phyloP scores from a whole-genome alignment of 257 asterid species.

The Mitragyna speciosa region DNA sequence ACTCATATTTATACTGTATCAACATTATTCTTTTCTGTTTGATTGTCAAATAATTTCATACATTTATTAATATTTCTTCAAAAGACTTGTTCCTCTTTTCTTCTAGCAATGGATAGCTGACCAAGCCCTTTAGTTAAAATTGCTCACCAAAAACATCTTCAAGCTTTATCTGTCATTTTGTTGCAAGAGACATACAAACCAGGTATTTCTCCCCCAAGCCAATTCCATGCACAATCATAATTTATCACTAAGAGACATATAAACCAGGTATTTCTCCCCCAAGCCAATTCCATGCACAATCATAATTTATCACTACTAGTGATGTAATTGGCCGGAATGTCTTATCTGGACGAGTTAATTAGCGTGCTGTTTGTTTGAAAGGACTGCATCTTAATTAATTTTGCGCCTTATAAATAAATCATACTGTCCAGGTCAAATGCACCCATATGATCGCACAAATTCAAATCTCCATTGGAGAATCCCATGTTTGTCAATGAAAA shows the following conservation, averaged over 20 bases:
- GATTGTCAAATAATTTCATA: background rate
- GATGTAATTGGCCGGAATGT: background rate
- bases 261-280: background rate
- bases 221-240: background rate
- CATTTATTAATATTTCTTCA: background rate
- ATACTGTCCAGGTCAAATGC: background rate
- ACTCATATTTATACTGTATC: background rate
- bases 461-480: constrained; percentile 1
- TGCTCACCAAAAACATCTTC: background rate
- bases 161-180: background rate
- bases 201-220: background rate
- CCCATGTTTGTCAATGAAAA: background rate
- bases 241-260: no score
- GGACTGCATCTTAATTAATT: no score
- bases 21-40: background rate
- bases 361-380: no score
- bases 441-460: background rate
- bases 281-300: background rate
- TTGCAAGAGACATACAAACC: background rate
- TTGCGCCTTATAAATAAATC: no score
- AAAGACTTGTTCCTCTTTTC: background rate
- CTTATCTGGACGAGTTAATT: background rate
- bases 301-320: background rate
- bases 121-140: background rate
- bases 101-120: background rate